Conservation (phyloP, 2,329 filamentous ascomycete genomes). For the Coniochaeta pulveracea region DNA sequence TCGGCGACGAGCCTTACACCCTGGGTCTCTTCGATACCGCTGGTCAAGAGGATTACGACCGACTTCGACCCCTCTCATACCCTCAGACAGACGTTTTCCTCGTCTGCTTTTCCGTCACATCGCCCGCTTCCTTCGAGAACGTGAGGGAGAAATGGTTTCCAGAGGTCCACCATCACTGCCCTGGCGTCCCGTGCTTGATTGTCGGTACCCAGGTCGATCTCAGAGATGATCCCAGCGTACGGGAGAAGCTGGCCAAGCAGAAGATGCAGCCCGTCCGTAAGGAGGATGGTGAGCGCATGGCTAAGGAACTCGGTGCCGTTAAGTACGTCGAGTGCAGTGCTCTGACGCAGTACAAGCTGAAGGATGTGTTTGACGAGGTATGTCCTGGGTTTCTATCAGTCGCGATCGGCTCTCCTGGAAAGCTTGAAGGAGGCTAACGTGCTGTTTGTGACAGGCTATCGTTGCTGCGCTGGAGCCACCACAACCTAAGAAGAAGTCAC, state of each 20-base stretch:
- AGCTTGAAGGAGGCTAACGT: constrained; percentile 9
- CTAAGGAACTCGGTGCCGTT: constrained; percentile 91
- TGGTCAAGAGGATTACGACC: constrained; percentile 98
- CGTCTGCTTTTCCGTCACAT: constrained; percentile 97
- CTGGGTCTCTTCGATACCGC: constrained; percentile 96
- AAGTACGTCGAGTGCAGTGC: constrained; percentile 99
- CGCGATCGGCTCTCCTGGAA: too few relatives aligned
- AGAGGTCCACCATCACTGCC: constrained; percentile 97
- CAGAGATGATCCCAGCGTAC: constrained; percentile 74
- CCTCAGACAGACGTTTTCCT: constrained; percentile 98
- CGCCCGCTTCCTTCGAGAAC: constrained; percentile 97
- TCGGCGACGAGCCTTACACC: constrained; percentile 97
- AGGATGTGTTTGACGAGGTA: constrained; percentile 99
- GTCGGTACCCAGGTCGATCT: constrained; percentile 97
- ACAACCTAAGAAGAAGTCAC: constrained; percentile 63
- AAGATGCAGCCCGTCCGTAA: constrained; percentile 90
- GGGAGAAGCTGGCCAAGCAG: constrained; percentile 87
- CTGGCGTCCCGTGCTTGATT: constrained; percentile 92
- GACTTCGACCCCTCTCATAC: constrained; percentile 90
- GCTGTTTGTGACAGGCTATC: constrained; percentile 51
- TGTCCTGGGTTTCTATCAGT: constrained; percentile 14
- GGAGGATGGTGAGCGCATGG: constrained; percentile 92
- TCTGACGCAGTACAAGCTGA: constrained; percentile 94
- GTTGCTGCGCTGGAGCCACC: constrained; percentile 90
- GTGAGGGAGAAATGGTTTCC: constrained; percentile 98